Base-by-base conservation (phyloP, 2,329 filamentous ascomycete genomes). In the Botrytis galanthina region DNA sequence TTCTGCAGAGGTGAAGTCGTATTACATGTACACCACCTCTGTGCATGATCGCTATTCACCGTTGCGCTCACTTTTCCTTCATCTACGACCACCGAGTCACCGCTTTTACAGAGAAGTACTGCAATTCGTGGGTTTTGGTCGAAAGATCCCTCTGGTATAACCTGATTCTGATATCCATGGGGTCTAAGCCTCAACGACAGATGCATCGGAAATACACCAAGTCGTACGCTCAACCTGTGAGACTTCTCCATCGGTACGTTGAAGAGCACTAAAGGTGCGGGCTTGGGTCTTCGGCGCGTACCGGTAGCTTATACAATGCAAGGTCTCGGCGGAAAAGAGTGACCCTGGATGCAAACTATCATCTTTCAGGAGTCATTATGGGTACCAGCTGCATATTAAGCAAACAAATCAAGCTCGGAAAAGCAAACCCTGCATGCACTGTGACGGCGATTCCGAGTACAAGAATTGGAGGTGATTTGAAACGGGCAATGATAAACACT, bases 121-220 rank as follows among this genome's bases (percentile, higher is more conserved):
- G 18, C 35, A 69, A 69, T 70, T 44, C 26, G 39, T 61, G 29
- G 39, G 44, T 29, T 29, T 72, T 59, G 35, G 37, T 48, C 22
- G 37, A 66, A 54, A n/a, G 12, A 57, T 42, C 22, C 14, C 22
- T 54, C 10, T 35, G 22, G 46, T 46, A 54, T 57, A 42, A 44
- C 22, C n/a, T 64, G 70, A 10, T 37, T 72, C n/a, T 35, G 32
- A 66, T 61, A 70, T 67, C 59, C n/a, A 66, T 66, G 20, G 20
- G 26, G 35, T 29, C 39, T 70, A 60, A 70, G 68, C 42, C 68
- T 46, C 37, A 69, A 18, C 18, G 35, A 69, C 26, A 57, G 18
- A 7, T 32, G 42, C 37, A 22, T 42, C 18, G n/a, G n/a, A 44
- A 20, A 57, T 18, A 37, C 20, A 69, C 48, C 32, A 44, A 37